Base-by-base conservation (phyloP, 2,329 filamentous ascomycete genomes). In the Gliomastix tumulicola region DNA sequence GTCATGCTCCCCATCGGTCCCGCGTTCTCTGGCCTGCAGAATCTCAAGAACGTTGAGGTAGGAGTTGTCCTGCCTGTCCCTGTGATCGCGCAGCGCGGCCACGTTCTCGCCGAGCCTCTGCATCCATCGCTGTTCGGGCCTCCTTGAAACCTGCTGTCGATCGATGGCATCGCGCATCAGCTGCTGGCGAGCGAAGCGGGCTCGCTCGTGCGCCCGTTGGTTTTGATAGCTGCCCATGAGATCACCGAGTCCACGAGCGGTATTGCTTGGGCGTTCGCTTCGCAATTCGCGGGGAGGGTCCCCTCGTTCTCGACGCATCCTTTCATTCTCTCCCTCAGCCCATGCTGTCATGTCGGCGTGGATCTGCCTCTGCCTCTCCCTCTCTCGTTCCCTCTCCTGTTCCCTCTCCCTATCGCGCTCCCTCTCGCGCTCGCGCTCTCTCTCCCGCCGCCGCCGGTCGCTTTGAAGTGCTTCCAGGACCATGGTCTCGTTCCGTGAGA, bases 391-490 rank as follows among this genome's bases (percentile, higher is more conserved):
- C n/a, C n/a, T n/a, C n/a, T n/a, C n/a, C n/a, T n/a, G n/a, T n/a
- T n/a, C n/a, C n/a, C n/a, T n/a, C n/a, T n/a, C n/a, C n/a, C n/a
- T n/a, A 13, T 17, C 18, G 6, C 15, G 30, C 7, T 28, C 25
- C 25, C 25, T 28, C 13, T 13, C 17, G 17, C 25, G 25, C 7
- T 57, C 47, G 31, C 47, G 44, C 34, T 51, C 41, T 49, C 68
- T 55, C 37, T 74, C 71, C 30, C 69, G 62, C 15, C 69, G 65
- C 18, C 71, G 65, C 22, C 75, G 68, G 35, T 73, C 68, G 21
- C 64, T 63, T 41, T 75, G 68, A 20, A 77, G 62, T 4, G 74
- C 73, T 40, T 79, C 73, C 4, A 79, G 55, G 2, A 79, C 71
- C 31, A 69, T 54, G 3, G 69, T 71, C 44, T 81, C 76, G 34